A percentile compares a stretch with the other conserved stretches of the same genome.
Conservation (phyloP, 495 filamentous ascomycete species). For the Hypoxylon trugodes region DNA sequence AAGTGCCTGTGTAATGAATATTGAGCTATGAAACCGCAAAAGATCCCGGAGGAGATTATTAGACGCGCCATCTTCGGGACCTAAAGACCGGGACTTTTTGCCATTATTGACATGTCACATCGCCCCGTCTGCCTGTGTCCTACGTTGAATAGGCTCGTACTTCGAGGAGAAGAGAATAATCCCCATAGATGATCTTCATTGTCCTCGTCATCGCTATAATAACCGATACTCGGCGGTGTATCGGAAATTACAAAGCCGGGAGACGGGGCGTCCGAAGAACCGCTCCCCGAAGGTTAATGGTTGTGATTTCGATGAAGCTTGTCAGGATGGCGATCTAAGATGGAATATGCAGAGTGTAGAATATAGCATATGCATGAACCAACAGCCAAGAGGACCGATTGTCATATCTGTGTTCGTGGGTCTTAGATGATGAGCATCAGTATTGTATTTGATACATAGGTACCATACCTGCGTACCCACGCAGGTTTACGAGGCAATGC, state of each 20-base stretch:
- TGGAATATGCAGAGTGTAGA: constrained; percentile 11
- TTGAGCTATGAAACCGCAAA: too few species aligned
- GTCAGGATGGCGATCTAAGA: constrained; percentile 6
- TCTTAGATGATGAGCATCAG: too few species aligned
- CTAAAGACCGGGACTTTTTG: constrained; percentile 16
- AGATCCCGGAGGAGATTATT: constrained; percentile 12
- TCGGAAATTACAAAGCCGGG: constrained; percentile 34
- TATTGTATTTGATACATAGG: too few species aligned
- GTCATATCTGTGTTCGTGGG: too few species aligned
- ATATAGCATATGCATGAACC: constrained; percentile 10
- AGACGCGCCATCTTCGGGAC: constrained; percentile 7
- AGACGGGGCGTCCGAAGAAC: constrained; percentile 31
- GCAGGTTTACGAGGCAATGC: not conserved
- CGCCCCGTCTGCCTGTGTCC: too few species aligned
- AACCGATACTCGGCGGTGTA: constrained; percentile 25
- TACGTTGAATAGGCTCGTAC: too few species aligned
- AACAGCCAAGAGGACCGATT: too few species aligned
- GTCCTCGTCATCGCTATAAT: constrained; percentile 6
- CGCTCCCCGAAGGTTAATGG: constrained; percentile 32
- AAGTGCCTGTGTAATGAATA: constrained; percentile 18
- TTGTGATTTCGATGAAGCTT: constrained; percentile 20
- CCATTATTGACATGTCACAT: constrained; percentile 1
- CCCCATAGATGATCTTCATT: constrained; percentile 10
- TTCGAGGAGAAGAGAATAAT: too few species aligned
- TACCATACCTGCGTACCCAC: too few species aligned